phyloP scores from a whole-genome alignment of 805 yeast genomes.

The Starmerella bombicola region DNA sequence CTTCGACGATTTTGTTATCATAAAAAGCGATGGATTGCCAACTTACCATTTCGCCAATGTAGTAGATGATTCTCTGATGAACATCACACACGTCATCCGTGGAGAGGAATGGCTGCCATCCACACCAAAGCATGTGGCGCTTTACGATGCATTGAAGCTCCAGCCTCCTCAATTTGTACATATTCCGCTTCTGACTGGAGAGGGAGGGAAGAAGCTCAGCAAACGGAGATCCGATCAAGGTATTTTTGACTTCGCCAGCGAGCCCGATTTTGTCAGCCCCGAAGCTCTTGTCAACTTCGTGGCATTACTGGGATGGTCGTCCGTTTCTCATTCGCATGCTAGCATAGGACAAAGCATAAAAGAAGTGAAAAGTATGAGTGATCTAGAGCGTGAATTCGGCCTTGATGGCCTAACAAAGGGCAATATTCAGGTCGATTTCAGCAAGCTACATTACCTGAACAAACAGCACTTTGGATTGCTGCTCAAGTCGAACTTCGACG shows the following conservation, averaged over 20 bases:
- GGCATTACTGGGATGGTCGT: conserved; percentile 92
- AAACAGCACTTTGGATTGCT: conserved; percentile 38
- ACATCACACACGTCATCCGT: conserved; percentile 82
- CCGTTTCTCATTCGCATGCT: conserved; percentile 38
- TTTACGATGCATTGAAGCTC: conserved; percentile 63
- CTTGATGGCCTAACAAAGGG: conserved; percentile 76
- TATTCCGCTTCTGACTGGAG: conserved; percentile 73
- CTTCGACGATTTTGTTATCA: conserved; percentile 76
- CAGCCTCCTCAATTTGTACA: conserved; percentile 69
- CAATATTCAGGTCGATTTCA: conserved; percentile 78
- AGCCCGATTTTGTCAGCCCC: conserved; percentile 41
- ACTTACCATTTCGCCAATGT: conserved; percentile 96
- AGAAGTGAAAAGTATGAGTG: conserved; percentile 28
- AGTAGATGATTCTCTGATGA: conserved; percentile 87
- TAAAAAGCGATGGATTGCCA: conserved; percentile 91
- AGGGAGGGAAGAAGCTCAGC: conserved; percentile 49
- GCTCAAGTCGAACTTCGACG: conserved; percentile 3
- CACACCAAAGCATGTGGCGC: conserved; percentile 84
- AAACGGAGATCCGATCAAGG: conserved; percentile 78
- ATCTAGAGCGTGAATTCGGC: conserved; percentile 45
- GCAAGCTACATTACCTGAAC: conserved; percentile 66
- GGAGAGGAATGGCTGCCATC: conserved; percentile 98
- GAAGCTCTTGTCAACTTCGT: conserved; percentile 81
- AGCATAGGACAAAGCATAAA: conserved; percentile 15
- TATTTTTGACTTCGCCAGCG: conserved; percentile 40